phyloP scores from a whole-genome alignment of 1,284 basidiomycete species.

The Exobasidium cylindrosporum region DNA sequence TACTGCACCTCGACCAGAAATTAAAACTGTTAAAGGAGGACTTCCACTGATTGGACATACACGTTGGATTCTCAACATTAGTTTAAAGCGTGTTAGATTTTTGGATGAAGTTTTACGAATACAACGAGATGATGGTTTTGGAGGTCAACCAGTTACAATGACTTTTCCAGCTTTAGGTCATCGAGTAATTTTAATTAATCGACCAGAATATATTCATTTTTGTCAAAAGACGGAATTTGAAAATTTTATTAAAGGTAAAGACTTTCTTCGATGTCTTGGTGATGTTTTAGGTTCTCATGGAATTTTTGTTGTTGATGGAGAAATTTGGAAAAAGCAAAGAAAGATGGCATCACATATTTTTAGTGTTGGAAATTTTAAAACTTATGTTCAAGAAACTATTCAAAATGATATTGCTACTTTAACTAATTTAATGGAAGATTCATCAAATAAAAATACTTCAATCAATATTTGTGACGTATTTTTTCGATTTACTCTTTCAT shows the following conservation, averaged over 20 bases:
- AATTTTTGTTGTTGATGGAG: constrained; percentile 49
- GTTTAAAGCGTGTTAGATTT: background rate
- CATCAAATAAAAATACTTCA: constrained; percentile 11
- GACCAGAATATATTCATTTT: constrained; percentile 45
- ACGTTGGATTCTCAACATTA: background rate
- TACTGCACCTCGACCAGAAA: background rate
- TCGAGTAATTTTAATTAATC: constrained; percentile 26
- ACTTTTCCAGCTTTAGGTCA: constrained; percentile 13
- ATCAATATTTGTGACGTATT: constrained; percentile 27
- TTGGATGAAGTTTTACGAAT: constrained; percentile 2
- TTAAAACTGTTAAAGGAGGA: background rate
- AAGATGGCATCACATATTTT: constrained; percentile 48
- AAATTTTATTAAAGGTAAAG: constrained; percentile 39
- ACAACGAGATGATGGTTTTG: constrained; percentile 1
- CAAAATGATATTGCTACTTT: constrained; percentile 9
- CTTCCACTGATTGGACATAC: constrained; percentile 14
- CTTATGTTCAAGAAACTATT: constrained; percentile 9
- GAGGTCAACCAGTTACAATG: constrained; percentile 3
- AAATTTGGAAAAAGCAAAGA: constrained; percentile 46
- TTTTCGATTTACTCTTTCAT: constrained; percentile 41
- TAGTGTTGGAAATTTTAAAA: constrained; percentile 42
- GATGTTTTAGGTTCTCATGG: constrained; percentile 39
- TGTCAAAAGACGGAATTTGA: constrained; percentile 52
- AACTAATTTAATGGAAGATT: background rate
- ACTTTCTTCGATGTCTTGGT: constrained; percentile 27